Evolutionary conservation across 306 rosid genomes (phyloP).

Genomic region (Corylus avellana): DNA sequence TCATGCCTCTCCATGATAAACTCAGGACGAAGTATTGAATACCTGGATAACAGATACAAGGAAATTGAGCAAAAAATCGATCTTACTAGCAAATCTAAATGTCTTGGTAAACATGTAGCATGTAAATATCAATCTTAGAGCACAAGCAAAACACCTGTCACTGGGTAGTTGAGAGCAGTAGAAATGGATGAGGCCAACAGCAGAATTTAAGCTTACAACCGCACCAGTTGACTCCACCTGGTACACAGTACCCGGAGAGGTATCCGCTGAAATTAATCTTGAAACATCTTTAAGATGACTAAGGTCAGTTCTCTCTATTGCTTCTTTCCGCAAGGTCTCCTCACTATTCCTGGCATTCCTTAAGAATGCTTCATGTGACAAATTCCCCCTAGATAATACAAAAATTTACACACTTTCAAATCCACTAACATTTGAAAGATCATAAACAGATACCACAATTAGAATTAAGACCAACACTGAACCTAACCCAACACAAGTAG

Average conservation of each 20-base stretch:
- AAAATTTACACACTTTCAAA: slow-evolving; percentile 27
- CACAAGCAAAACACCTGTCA: slow-evolving; percentile 70
- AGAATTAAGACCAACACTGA: slow-evolving; percentile 15
- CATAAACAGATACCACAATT: slow-evolving; percentile 2
- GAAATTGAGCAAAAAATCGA: slow-evolving; percentile 19
- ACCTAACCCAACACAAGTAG: slow-evolving; percentile 31
- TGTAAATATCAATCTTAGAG: slow-evolving; percentile 18
- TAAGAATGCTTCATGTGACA: slow-evolving; percentile 93
- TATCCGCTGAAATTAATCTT: slow-evolving; percentile 77
- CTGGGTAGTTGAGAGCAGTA: slow-evolving; percentile 99
- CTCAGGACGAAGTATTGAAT: slow-evolving; percentile 97
- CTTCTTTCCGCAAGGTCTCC: slow-evolving; percentile 95
- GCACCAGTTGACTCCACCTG: slow-evolving; percentile 99
- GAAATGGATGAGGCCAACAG: slow-evolving; percentile 95
- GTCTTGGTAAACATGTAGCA: slow-evolving; percentile 11
- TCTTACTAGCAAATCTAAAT: background rate
- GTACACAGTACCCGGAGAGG: slow-evolving; percentile 78
- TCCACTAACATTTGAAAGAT: slow-evolving; percentile 23
- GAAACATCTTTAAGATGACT: slow-evolving; percentile 89
- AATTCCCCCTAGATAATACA: slow-evolving; percentile 61
- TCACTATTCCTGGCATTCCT: slow-evolving; percentile 96
- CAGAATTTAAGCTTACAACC: slow-evolving; percentile 94
- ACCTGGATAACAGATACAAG: slow-evolving; percentile 48
- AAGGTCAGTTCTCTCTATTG: slow-evolving; percentile 96
- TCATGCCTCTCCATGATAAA: slow-evolving; percentile 95